Base-by-base conservation (phyloP, 495 filamentous ascomycete genomes). In the Annulohypoxylon maeteangense region DNA sequence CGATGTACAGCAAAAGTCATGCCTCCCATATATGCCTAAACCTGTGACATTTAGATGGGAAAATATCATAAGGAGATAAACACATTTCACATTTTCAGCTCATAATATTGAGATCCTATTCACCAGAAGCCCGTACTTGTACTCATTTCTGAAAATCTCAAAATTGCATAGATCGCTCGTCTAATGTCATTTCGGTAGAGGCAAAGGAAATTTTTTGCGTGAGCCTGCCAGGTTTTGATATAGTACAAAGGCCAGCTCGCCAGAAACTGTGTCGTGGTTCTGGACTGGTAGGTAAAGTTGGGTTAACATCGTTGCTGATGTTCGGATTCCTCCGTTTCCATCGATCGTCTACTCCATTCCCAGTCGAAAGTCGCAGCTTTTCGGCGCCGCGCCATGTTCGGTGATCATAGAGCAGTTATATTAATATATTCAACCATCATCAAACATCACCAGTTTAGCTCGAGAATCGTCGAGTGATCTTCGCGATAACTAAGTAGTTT, bases 401-500 rank as follows among this genome's bases (percentile, higher is more conserved):
- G 25, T 57, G 40, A 51, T 6, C 25, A 71, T 62, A 29, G 38
- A 60, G 32, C 31, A 31, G 3, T 38, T 31, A 20, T 40, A 67
- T 65, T 64, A 65, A 55, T 12, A 16, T 34, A 47, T 42, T 31
- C 34, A 50, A 65, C 20, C 44, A 16, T 40, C 36, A 40, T 40
- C 14, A 4, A 22, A 32, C n/a, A 44, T 61, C 18, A 31, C 38
- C 18, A 55, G 25, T 63, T 76, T 87, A 89, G 80, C 82, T 89
- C 42, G 93, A 94, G 87, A 97, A 97, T 80, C 90, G 92, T 82
- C 93, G 90, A 74, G 93, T 94, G 77, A 98, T 82, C 89, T 98
- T 98, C 79, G 95, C 95, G 79, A 98, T 95, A 80, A 98, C 95
- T 98, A 69, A 40, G 72, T 31, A 68, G 22, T 16, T 62, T 74